These are phyloP conservation scores for Plasmodium coatneyi DNA, from an alignment of 169 alveolate species.

Conservation along the genomic window DNA sequence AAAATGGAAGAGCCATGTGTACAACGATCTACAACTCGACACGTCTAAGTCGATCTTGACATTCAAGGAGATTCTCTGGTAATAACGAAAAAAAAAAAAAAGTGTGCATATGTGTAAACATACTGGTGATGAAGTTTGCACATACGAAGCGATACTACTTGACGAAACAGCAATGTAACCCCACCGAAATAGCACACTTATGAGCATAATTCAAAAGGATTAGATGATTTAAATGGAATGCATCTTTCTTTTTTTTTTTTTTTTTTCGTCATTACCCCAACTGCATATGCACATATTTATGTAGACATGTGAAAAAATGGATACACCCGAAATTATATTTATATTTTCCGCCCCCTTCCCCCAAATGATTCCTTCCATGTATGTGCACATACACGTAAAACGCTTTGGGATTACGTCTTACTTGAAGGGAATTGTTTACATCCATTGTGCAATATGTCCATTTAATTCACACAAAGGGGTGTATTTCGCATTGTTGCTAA, in stretches of 20 bases:
- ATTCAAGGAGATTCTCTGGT: slow-evolving; percentile 77
- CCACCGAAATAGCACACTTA: neutral
- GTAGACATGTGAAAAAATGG: neutral
- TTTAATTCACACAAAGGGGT: neutral
- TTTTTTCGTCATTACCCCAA: neutral
- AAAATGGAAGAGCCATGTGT: slow-evolving; percentile 83
- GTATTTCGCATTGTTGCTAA: neutral
- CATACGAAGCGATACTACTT: neutral
- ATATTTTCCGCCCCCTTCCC: neutral
- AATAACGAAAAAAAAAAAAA: neutral
- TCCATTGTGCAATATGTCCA: neutral
- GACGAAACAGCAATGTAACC: neutral
- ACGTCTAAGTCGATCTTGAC: slow-evolving; percentile 75
- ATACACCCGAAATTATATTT: neutral
- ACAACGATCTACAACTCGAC: slow-evolving; percentile 76
- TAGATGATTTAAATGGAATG: neutral
- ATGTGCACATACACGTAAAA: neutral
- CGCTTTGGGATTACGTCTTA: neutral
- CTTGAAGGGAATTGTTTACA: neutral
- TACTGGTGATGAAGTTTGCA: neutral
- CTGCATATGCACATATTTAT: neutral
- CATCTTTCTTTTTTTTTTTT: neutral
- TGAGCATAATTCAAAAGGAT: neutral
- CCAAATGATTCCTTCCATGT: neutral
- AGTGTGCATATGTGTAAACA: neutral